Evolutionary conservation across 352 stramenopile genomes (phyloP).

Genomic region (Globisporangium emineosum): DNA sequence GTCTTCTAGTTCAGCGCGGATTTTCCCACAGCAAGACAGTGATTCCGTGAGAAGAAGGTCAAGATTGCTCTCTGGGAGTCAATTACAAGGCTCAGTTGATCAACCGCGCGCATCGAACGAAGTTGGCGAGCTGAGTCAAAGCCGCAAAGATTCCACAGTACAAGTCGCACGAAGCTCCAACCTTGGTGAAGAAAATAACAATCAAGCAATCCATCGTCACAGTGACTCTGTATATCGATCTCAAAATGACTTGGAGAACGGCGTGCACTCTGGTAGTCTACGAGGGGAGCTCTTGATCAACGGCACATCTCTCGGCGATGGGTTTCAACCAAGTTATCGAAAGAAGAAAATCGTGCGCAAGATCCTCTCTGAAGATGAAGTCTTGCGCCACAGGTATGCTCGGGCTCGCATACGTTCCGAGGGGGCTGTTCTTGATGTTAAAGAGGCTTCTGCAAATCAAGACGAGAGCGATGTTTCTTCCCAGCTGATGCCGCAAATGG

Average conservation of each 20-base stretch:
- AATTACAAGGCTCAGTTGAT: neutral
- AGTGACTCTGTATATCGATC: neutral
- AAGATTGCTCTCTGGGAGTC: neutral
- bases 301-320: neutral
- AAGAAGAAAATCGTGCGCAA: constrained; percentile 39
- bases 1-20: neutral
- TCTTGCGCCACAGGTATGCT: constrained; percentile 12
- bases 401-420: neutral
- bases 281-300: neutral
- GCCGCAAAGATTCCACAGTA: neutral
- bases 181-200: neutral
- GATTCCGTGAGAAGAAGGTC: constrained; percentile 6
- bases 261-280: neutral
- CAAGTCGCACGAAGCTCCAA: neutral
- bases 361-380: constrained; percentile 36
- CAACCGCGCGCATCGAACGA: neutral
- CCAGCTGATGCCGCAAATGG: neutral
- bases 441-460: neutral
- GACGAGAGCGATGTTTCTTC: neutral
- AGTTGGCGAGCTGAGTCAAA: neutral
- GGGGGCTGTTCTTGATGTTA: neutral
- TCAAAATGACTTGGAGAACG: neutral
- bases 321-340: constrained; percentile 10
- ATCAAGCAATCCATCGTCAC: neutral
- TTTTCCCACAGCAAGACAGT: neutral